Conservation (phyloP, 768 basidiomycete genomes). For the Auricularia heimuer region DNA sequence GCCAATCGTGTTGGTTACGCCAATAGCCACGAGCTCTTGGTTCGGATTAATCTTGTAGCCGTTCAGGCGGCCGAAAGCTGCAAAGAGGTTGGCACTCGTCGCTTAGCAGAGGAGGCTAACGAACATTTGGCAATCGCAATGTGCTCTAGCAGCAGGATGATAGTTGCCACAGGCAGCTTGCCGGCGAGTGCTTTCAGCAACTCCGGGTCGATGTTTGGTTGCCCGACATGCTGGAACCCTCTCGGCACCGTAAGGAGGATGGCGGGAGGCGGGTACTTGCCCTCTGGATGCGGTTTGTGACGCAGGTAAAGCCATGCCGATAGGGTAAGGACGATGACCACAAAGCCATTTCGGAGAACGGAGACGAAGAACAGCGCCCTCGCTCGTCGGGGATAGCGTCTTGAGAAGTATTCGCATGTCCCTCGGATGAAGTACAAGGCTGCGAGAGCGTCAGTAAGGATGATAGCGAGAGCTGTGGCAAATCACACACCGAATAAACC, state of each 20-base stretch:
- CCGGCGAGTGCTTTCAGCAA: conserved; percentile 61
- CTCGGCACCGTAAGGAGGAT: conserved; percentile 77
- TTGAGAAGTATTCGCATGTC: conserved; percentile 37
- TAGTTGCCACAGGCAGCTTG: conserved; percentile 75
- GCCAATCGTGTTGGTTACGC: conserved; percentile 90
- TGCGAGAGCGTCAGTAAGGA: conserved; percentile 11
- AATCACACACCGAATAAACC: conserved; percentile 41
- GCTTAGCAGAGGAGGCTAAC: conserved; percentile 14
- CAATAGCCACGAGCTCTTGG: conserved; percentile 94
- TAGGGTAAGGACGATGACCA: conserved; percentile 77
- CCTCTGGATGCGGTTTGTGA: conserved; percentile 27
- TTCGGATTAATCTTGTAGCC: conserved; percentile 90
- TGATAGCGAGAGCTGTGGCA: neutral
- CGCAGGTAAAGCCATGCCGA: conserved; percentile 80
- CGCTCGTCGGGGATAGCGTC: conserved; percentile 57
- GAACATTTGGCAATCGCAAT: conserved; percentile 93
- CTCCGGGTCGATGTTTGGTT: conserved; percentile 33
- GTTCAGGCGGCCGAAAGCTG: conserved; percentile 90
- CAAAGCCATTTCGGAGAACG: conserved; percentile 76
- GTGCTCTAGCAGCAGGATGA: conserved; percentile 87
- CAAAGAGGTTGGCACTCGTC: neutral
- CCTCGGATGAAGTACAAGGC: conserved; percentile 61
- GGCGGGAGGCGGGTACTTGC: conserved; percentile 66
- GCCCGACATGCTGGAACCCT: conserved; percentile 52
- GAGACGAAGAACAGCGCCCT: conserved; percentile 69